phyloP scores from a whole-genome alignment of 352 stramenopile species.

The Pythium folliculosum region DNA sequence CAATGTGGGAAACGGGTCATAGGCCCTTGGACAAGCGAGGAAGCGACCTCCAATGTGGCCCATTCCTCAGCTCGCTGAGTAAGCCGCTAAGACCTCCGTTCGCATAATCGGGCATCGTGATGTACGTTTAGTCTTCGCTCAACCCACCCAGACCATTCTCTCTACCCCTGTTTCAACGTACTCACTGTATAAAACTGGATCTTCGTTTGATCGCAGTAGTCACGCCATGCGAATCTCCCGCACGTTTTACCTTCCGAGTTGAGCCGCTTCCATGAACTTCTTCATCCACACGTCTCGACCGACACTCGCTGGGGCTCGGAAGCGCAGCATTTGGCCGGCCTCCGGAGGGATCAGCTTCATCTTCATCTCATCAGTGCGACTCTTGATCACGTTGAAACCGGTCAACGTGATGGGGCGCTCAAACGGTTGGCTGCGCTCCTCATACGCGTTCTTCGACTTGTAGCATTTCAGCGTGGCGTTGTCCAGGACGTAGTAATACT shows the following conservation, averaged over 20 bases:
- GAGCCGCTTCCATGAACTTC: constrained; percentile 67
- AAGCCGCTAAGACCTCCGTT: constrained; percentile 22
- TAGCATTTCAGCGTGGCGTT: constrained; percentile 68
- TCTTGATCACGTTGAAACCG: constrained; percentile 69
- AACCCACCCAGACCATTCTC: not conserved
- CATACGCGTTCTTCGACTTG: constrained; percentile 72
- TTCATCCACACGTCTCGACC: constrained; percentile 80
- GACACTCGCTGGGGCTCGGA: constrained; percentile 69
- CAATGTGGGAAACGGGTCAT: constrained; percentile 5
- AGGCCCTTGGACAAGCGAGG: not conserved
- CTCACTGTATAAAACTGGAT: not conserved
- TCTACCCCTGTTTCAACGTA: not conserved
- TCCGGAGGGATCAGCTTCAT: constrained; percentile 77
- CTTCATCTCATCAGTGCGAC: constrained; percentile 77
- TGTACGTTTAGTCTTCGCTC: not conserved
- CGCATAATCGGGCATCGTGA: constrained; percentile 3
- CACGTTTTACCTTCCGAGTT: constrained; percentile 33
- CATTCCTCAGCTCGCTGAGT: constrained; percentile 18
- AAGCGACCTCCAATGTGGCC: constrained; percentile 12
- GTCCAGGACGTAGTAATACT: constrained; percentile 80
- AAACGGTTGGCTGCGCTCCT: constrained; percentile 56
- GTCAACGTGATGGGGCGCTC: constrained; percentile 58
- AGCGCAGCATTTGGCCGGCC: constrained; percentile 68
- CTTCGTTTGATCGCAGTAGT: not conserved
- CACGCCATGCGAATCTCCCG: not conserved